Conservation (phyloP, 768 basidiomycete species). For the Pholiota microspora region DNA sequence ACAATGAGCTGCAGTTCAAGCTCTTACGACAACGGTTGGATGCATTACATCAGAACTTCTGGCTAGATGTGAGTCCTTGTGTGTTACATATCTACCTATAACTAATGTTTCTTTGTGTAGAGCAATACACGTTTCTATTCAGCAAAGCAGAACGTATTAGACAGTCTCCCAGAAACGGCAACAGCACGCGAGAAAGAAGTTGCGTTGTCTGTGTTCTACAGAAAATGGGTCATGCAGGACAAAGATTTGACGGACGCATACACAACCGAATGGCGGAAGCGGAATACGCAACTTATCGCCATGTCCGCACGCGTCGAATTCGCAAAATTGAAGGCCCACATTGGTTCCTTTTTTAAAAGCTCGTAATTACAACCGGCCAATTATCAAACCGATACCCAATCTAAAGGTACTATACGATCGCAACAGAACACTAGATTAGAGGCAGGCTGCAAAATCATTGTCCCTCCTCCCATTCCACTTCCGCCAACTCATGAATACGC, state of each 20-base stretch:
- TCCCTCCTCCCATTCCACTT: conserved; percentile 24
- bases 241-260: conserved; percentile 54
- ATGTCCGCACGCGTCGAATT: conserved; percentile 59
- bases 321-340: conserved; percentile 36
- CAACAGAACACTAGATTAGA: conserved; percentile 7
- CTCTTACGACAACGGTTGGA: conserved; percentile 72
- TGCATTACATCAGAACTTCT: conserved; percentile 74
- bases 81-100: not conserved
- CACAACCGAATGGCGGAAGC: conserved; percentile 63
- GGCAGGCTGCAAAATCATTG: not conserved
- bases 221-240: conserved; percentile 74
- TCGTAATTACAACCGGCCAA: conserved; percentile 4
- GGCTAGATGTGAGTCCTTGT: conserved; percentile 64
- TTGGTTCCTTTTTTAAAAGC: conserved; percentile 27
- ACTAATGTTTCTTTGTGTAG: conserved; percentile 32
- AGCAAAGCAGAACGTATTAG: conserved; percentile 58
- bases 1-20: conserved; percentile 66
- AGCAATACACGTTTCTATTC: conserved; percentile 79
- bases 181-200: conserved; percentile 57
- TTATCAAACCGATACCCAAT: not conserved
- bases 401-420: not conserved
- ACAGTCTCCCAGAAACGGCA: conserved; percentile 50
- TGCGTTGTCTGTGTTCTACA: conserved; percentile 74
- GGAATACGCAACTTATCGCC: conserved; percentile 53
- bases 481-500: conserved; percentile 63